Evolutionary conservation across 345 rosid species (phyloP).

Genomic region (Schrenkiella parvula): DNA sequence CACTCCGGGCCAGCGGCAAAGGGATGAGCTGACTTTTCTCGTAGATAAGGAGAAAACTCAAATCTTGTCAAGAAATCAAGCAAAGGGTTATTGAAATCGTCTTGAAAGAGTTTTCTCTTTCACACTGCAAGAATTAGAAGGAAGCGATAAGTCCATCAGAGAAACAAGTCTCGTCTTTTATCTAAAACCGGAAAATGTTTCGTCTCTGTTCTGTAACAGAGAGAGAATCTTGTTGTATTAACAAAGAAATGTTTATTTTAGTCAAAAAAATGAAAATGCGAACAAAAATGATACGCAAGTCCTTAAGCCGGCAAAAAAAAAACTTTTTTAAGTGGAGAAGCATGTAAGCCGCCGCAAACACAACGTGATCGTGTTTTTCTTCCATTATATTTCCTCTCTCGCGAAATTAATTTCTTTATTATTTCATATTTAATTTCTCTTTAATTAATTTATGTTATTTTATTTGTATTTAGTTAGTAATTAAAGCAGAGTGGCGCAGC

Average conservation of each 20-base stretch:
- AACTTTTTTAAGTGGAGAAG: neutral
- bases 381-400: neutral
- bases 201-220: constrained; percentile 12
- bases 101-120: constrained; percentile 44
- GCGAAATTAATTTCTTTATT: neutral
- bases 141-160: constrained; percentile 12
- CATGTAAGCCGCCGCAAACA: constrained; percentile 8
- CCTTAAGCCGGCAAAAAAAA: constrained; percentile 22
- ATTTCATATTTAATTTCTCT: neutral
- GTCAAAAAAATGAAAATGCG: neutral
- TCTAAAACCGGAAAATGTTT: neutral
- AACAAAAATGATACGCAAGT: constrained; percentile 15
- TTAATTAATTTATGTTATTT: too few species aligned
- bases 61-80: constrained; percentile 46
- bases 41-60: constrained; percentile 48
- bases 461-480: too few species aligned
- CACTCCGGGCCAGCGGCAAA: constrained; percentile 34
- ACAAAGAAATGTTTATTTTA: neutral
- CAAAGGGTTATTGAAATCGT: constrained; percentile 42
- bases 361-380: neutral
- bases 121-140: constrained; percentile 24
- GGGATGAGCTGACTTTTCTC: constrained; percentile 40
- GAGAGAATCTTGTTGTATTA: constrained; percentile 14
- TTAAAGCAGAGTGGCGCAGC: neutral
- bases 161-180: constrained; percentile 11